Conservation (phyloP, 2,329 filamentous ascomycete species). For the Colletotrichum somersetense region DNA sequence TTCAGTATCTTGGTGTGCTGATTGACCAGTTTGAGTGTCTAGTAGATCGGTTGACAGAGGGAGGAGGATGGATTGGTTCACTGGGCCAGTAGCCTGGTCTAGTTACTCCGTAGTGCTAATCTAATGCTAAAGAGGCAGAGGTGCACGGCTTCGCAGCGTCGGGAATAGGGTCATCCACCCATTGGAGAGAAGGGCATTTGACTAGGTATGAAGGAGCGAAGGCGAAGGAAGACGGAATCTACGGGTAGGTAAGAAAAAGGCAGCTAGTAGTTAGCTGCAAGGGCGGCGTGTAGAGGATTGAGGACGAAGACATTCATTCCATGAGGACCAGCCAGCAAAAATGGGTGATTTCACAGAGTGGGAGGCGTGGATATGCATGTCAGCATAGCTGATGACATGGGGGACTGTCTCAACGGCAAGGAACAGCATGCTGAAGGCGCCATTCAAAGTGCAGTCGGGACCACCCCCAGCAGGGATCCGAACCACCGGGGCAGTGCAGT, state of each 20-base stretch:
- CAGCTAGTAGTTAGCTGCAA: neutral
- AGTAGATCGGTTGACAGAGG: slow-evolving; percentile 8
- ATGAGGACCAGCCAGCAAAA: neutral
- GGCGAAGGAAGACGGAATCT: slow-evolving; percentile 4
- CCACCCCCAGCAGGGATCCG: slow-evolving; percentile 33
- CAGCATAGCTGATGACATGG: slow-evolving; percentile 39
- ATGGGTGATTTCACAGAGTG: slow-evolving; percentile 29
- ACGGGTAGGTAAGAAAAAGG: slow-evolving; percentile 4
- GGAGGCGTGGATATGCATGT: slow-evolving; percentile 39
- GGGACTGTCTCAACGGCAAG: neutral
- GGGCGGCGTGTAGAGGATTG: slow-evolving; percentile 7
- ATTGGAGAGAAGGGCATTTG: slow-evolving; percentile 19
- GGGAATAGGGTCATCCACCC: slow-evolving; percentile 20
- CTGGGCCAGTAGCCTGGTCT: slow-evolving; percentile 33
- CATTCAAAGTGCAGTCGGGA: slow-evolving; percentile 28
- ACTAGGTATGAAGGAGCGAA: neutral
- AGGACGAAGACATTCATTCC: slow-evolving; percentile 27
- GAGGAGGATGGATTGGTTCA: neutral
- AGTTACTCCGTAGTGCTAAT: slow-evolving; percentile 13
- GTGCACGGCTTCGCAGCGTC: slow-evolving; percentile 26
- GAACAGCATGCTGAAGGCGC: slow-evolving; percentile 21
- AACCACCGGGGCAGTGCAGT: slow-evolving; percentile 7
- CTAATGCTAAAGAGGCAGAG: slow-evolving; percentile 10
- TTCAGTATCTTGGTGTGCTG: neutral
- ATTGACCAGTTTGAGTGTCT: neutral